These are phyloP conservation scores for Phytophthora citricola DNA, from an alignment of 352 stramenopile species.

Conservation along the genomic window DNA sequence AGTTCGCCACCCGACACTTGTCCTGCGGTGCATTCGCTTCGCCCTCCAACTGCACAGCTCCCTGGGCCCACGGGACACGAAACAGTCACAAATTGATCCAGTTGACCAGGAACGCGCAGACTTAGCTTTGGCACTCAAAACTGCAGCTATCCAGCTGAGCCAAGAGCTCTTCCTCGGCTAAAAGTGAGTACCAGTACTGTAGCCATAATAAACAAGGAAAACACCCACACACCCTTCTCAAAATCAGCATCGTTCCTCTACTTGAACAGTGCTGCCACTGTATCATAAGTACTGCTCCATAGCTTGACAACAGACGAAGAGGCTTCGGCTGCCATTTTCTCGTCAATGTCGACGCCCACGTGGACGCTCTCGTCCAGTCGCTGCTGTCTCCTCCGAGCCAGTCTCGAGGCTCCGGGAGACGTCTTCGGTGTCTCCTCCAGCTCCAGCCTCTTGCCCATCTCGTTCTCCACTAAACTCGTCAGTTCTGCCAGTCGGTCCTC, in stretches of 20 bases:
- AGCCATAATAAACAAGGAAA: not conserved
- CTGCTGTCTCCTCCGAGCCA: constrained; percentile 23
- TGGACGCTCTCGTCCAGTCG: constrained; percentile 30
- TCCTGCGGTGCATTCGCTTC: constrained; percentile 39
- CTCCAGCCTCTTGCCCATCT: constrained; percentile 28
- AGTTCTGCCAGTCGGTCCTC: constrained; percentile 48
- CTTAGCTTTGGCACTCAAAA: constrained; percentile 21
- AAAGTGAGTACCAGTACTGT: not conserved
- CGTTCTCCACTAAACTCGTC: constrained; percentile 44
- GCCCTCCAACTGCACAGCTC: constrained; percentile 30
- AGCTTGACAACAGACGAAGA: constrained; percentile 27
- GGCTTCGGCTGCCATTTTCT: constrained; percentile 29
- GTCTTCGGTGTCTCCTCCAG: constrained; percentile 9
- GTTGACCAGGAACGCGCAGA: constrained; percentile 14
- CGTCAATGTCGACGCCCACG: constrained; percentile 38
- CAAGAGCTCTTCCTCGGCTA: constrained; percentile 29
- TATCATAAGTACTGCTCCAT: constrained; percentile 35
- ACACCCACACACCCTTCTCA: not conserved
- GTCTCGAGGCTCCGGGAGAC: constrained; percentile 16
- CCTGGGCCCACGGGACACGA: constrained; percentile 2
- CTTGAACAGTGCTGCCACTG: constrained; percentile 48
- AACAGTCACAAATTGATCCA: constrained; percentile 19
- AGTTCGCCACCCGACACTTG: constrained; percentile 46
- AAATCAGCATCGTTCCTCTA: constrained; percentile 26
- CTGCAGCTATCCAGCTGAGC: constrained; percentile 31